Evolutionary conservation across 2,329 filamentous ascomycete genomes (phyloP), one percentile per base, ranked within the genome.

Genomic region (Aspergillus luchuensis): DNA sequence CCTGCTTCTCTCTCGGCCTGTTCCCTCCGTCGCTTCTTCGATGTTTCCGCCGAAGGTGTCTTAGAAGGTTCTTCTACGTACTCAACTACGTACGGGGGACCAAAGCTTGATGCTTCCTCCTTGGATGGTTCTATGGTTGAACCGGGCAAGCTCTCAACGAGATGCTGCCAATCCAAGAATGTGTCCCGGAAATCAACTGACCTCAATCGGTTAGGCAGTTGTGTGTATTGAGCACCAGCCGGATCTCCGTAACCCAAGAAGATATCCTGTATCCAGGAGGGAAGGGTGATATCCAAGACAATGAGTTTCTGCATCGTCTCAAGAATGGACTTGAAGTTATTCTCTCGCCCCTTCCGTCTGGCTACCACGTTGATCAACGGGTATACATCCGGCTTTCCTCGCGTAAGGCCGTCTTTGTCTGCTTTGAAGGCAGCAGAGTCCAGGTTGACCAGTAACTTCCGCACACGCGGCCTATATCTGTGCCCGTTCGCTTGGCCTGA

Each of bases 181-280:
- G 95, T 98, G 73, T 99, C 96, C 58, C 92, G 85, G 73, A 92
- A 97, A 74, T 99, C 92, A 56, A 99, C 81, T 58, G 85, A 91
- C 69, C 87, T 87, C 64, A 96, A 82, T 60, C 88, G 85, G 73
- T 92, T 95, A 1, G 90, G 80, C 15, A 99, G 79, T 54, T 92
- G 89, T 64, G 91, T 92, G 78, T 96, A 97, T 21, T 87, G 90
- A 36, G 95, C 95, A 60, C 91, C 89, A 30, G 91, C 86, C 60
- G 95, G 94, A 75, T 99, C 93, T 50, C 95, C 95, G 74, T 96
- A 98, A 3, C 95, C 95, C n/a, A 99, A 81, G 75, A 98, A 99
- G 8, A 98, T 94, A 67, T 98, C 95, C 70, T 97, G 92, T 47
- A 99, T 82, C 95, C 95, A 99, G 2, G 89, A 86, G 13, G 95